Base-by-base conservation (phyloP, 164 flowering plant species). In the Vitis rotundifolia region DNA sequence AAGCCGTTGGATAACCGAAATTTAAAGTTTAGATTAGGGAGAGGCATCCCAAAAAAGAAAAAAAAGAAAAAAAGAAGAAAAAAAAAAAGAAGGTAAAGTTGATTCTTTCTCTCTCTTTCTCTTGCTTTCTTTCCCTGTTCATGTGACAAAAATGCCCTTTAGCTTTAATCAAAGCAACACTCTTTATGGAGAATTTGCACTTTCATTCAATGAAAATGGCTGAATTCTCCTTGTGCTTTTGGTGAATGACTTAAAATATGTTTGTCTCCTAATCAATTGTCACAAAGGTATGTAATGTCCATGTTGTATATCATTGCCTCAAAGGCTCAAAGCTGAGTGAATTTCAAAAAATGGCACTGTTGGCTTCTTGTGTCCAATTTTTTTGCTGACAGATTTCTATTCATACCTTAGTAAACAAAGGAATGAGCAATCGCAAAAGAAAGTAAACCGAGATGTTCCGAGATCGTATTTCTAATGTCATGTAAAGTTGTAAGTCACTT, bases 1-100 rank as follows among this genome's bases (percentile, higher is more conserved):
- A 65, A 74, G 85, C 83, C 82, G 84, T 86, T 82, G 88, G 79
- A 74, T 82, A 85, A 87, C 86, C 77, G 85, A 88, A 85, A 82
- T 86, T 83, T 87, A 82, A 89, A 86, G 86, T 69, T 70, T 26
- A 78, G 79, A 83, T 81, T 80, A 75, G 77, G 44, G 47, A 37
- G 62, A 64, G 68, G 44, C 44, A 37, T 2, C 0, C 26, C 26
- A 37, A 37, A 37, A 31, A 31, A 31, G 7, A 31, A 31, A 6
- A 31, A 31, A 37, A 37, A 6, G 2, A 37, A 37, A 37, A 37
- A 37, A 31, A 31, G 0, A 31, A 3, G 6, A 31, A 31, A 31
- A 31, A 6, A 29, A 29, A 31, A 31, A 37, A 60, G 68, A 88
- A 84, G 75, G 74, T 70, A 80, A 84, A 84, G 84, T 74, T 66